Conservation (phyloP, 2,329 filamentous ascomycete genomes). For the Aspergillus bombycis region DNA sequence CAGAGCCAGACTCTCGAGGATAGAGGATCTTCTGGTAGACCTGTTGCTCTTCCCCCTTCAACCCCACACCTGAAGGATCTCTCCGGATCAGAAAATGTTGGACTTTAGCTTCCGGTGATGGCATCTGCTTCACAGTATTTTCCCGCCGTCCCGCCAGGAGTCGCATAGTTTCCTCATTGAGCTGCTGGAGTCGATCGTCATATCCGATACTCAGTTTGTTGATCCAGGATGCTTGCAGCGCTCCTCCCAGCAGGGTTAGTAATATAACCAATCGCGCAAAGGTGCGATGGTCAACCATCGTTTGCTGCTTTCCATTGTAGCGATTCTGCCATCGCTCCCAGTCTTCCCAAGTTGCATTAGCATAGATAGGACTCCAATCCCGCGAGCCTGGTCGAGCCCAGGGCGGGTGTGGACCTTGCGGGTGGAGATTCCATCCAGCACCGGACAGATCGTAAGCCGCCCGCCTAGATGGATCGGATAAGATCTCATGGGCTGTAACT, state of each 20-base stretch:
- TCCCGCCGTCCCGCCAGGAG: slow-evolving; percentile 56
- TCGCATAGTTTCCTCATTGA: slow-evolving; percentile 66
- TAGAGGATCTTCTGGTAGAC: slow-evolving; percentile 42
- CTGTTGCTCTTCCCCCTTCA: slow-evolving; percentile 48
- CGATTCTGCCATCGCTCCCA: slow-evolving; percentile 81
- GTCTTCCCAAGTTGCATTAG: slow-evolving; percentile 96
- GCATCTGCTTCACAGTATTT: slow-evolving; percentile 54
- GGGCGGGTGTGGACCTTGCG: slow-evolving; percentile 30
- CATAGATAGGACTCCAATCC: slow-evolving; percentile 52
- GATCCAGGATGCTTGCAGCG: slow-evolving; percentile 73
- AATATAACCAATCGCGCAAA: slow-evolving; percentile 75
- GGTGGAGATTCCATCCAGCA: slow-evolving; percentile 71
- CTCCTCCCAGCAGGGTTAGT: slow-evolving; percentile 69
- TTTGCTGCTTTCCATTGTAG: slow-evolving; percentile 45
- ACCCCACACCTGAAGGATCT: slow-evolving; percentile 57
- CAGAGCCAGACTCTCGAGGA: neutral
- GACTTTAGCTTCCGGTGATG: slow-evolving; percentile 64
- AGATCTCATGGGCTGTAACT: slow-evolving; percentile 82
- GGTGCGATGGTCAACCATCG: slow-evolving; percentile 74
- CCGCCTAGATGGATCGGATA: slow-evolving; percentile 78
- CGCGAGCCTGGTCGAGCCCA: slow-evolving; percentile 21
- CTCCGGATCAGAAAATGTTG: slow-evolving; percentile 76
- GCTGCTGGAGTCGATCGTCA: slow-evolving; percentile 67
- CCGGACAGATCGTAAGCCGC: slow-evolving; percentile 81
- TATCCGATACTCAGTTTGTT: slow-evolving; percentile 64